These are phyloP conservation scores for Ophiocordyceps australis DNA, from an alignment of 2,329 filamentous ascomycete species.

Conservation along the genomic window DNA sequence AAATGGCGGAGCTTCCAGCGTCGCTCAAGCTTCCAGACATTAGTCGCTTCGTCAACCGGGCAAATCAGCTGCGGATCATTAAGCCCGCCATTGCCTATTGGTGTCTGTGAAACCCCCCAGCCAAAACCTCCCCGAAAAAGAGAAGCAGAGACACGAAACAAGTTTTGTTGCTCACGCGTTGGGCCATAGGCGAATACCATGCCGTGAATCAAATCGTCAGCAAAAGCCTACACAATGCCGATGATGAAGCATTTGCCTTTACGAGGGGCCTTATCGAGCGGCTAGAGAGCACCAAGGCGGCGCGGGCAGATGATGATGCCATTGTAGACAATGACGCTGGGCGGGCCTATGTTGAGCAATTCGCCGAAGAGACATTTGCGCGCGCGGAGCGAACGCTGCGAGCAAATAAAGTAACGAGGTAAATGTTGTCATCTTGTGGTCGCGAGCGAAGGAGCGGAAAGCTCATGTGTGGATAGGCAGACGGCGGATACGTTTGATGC, in stretches of 20 bases:
- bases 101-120: slow-evolving; percentile 50
- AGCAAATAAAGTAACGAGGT: slow-evolving; percentile 71
- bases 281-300: slow-evolving; percentile 44
- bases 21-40: slow-evolving; percentile 63
- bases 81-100: slow-evolving; percentile 89
- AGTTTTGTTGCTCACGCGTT: no score
- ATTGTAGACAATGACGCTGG: slow-evolving; percentile 73
- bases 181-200: slow-evolving; percentile 72
- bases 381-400: slow-evolving; percentile 68
- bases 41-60: slow-evolving; percentile 66
- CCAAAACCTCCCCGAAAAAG: no score
- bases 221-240: slow-evolving; percentile 58
- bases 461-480: slow-evolving; percentile 35
- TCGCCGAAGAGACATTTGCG: slow-evolving; percentile 74
- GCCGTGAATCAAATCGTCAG: slow-evolving; percentile 82
- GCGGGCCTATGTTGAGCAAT: slow-evolving; percentile 86
- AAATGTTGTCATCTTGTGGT: no score
- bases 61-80: slow-evolving; percentile 63
- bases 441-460: no score
- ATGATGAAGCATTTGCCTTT: slow-evolving; percentile 63
- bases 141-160: no score
- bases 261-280: slow-evolving; percentile 80
- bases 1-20: slow-evolving; percentile 43
- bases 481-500: slow-evolving; percentile 91
- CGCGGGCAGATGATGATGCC: slow-evolving; percentile 62